phyloP scores from a whole-genome alignment of 441 rosid genomes.

The Gossypium aridum region DNA sequence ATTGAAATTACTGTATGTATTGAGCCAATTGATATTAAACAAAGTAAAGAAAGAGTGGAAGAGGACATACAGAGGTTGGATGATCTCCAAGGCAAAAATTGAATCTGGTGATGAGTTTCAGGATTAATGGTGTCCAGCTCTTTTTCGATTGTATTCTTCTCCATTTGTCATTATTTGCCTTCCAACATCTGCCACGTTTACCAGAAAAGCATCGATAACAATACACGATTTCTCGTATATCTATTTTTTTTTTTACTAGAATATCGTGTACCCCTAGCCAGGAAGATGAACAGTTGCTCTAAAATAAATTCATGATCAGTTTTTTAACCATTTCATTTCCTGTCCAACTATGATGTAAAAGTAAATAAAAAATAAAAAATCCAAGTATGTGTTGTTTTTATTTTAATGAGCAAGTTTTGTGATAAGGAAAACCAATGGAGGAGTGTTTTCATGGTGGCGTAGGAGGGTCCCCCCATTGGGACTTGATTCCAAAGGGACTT shows the following conservation, averaged over 20 bases:
- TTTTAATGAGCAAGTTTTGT: conserved; percentile 7
- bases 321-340: background rate
- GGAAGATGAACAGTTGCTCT: background rate
- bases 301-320: background rate
- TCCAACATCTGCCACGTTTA: conserved; percentile 36
- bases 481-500: conserved; percentile 45
- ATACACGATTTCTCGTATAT: conserved; percentile 6
- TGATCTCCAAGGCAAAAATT: background rate
- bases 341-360: background rate
- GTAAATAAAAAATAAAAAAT: no score
- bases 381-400: background rate
- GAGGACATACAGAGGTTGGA: background rate
- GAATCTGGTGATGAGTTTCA: background rate
- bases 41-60: no score
- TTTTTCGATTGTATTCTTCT: conserved; percentile 21
- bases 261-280: background rate
- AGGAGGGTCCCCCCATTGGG: conserved; percentile 63
- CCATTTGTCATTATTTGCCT: conserved; percentile 37
- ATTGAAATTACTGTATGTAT: no score
- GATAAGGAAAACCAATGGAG: conserved; percentile 22
- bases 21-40: no score
- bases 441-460: conserved; percentile 34
- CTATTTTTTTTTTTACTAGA: background rate
- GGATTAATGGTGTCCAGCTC: conserved; percentile 41
- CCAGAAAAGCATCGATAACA: conserved; percentile 25